A percentile compares a stretch with the other conserved stretches of the same genome.
Evolutionary conservation across 179 eudicot genomes (phyloP).

Genomic region (Gypsophila paniculata): DNA sequence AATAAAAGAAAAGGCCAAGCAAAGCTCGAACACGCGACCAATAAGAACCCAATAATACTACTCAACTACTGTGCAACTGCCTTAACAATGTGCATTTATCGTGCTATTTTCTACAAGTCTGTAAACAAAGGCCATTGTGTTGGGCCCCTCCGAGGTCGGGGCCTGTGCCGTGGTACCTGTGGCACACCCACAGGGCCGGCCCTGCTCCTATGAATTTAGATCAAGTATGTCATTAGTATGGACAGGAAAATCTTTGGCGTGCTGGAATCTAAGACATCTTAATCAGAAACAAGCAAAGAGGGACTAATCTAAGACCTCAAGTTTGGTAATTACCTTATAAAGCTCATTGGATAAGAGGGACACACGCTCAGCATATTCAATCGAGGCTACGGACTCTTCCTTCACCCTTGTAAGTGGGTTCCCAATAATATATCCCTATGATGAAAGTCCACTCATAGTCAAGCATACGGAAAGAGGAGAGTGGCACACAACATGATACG

Average conservation of each 20-base stretch:
- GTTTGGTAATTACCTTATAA: slow-evolving; percentile 20
- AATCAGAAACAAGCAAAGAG: too few relatives aligned
- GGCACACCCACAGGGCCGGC: too few relatives aligned
- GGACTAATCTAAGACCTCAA: background rate
- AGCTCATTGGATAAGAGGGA: slow-evolving; percentile 31
- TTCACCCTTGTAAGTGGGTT: slow-evolving; percentile 18
- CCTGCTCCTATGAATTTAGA: background rate
- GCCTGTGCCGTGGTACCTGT: too few relatives aligned
- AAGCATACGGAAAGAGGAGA: background rate
- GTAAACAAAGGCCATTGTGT: too few relatives aligned
- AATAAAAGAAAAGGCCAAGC: too few relatives aligned
- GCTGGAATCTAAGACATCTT: background rate
- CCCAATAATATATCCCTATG: slow-evolving; percentile 29
- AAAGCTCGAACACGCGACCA: too few relatives aligned
- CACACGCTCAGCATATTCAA: slow-evolving; percentile 24
- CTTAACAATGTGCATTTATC: too few relatives aligned
- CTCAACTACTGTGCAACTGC: too few relatives aligned
- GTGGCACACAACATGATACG: background rate
- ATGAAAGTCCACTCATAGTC: background rate
- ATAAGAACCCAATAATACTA: too few relatives aligned
- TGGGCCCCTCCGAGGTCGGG: too few relatives aligned
- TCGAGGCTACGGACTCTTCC: background rate
- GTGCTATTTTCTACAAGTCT: too few relatives aligned
- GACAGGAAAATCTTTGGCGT: background rate
- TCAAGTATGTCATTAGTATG: background rate